phyloP scores from a whole-genome alignment of 73 alveolate genomes.

The Effrenium voratum region DNA sequence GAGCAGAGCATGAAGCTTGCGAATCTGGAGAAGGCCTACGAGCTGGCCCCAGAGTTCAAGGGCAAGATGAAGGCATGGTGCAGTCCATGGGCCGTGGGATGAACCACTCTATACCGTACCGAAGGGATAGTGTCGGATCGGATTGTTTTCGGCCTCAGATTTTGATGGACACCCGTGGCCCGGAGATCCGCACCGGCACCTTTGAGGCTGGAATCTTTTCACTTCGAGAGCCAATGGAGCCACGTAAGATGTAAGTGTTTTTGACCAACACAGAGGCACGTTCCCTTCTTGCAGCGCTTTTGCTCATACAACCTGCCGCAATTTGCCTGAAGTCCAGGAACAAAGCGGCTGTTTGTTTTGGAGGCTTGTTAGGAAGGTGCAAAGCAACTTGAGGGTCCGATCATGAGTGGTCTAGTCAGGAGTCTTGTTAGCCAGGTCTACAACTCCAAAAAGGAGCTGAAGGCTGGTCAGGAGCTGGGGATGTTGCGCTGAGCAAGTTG shows the following conservation, averaged over 20 bases:
- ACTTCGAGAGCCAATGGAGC: no score
- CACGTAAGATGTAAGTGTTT: no score
- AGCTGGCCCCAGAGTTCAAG: conserved; percentile 92
- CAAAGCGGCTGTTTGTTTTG: background rate
- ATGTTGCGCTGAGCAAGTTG: background rate
- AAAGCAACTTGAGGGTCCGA: background rate
- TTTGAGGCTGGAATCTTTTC: conserved; percentile 90
- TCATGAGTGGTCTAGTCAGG: background rate
- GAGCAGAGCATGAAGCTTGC: conserved; percentile 94
- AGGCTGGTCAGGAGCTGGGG: conserved; percentile 71
- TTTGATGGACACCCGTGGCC: conserved; percentile 98
- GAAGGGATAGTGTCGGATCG: background rate
- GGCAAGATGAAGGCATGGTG: conserved; percentile 82
- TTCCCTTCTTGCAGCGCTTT: no score
- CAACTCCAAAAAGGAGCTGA: conserved; percentile 94
- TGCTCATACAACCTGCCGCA: no score
- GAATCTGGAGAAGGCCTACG: conserved; percentile 89
- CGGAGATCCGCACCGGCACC: conserved; percentile 97
- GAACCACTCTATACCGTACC: background rate
- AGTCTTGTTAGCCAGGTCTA: conserved; percentile 23
- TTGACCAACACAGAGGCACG: no score
- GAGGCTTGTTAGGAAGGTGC: background rate
- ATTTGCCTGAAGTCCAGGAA: no score
- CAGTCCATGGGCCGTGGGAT: background rate
- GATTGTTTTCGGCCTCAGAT: conserved; percentile 69